These are phyloP conservation scores for Mycena alexandri DNA, from an alignment of 768 basidiomycete species.

Conservation along the genomic window DNA sequence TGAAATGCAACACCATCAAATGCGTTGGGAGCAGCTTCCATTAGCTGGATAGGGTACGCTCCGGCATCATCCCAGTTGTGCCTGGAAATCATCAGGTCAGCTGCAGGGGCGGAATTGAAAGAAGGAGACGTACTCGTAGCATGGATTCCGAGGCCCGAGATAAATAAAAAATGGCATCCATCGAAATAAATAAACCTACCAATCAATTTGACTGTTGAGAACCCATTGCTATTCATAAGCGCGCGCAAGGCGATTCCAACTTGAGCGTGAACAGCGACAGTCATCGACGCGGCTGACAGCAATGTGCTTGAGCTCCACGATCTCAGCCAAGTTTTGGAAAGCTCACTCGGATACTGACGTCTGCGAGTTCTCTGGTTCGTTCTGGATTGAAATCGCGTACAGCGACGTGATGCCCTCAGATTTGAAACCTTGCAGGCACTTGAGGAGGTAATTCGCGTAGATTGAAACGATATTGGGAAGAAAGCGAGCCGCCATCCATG, in stretches of 20 bases:
- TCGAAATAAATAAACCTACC: slow-evolving; percentile 48
- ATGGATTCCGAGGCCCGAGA: no score
- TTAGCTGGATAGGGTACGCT: slow-evolving; percentile 72
- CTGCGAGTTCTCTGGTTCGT: slow-evolving; percentile 69
- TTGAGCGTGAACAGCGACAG: slow-evolving; percentile 66
- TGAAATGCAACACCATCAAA: slow-evolving; percentile 80
- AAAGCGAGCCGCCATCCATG: slow-evolving; percentile 76
- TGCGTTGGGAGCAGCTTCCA: slow-evolving; percentile 67
- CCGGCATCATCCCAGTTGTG: slow-evolving; percentile 66
- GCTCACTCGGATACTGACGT: slow-evolving; percentile 71
- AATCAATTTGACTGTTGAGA: slow-evolving; percentile 70
- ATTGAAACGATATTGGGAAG: slow-evolving; percentile 55
- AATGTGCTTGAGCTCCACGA: background rate
- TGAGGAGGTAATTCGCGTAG: slow-evolving; percentile 77
- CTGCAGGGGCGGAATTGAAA: no score
- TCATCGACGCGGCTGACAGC: slow-evolving; percentile 60
- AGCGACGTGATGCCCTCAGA: slow-evolving; percentile 66
- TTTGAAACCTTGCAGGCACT: slow-evolving; percentile 77
- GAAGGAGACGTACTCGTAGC: no score
- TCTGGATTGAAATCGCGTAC: slow-evolving; percentile 77
- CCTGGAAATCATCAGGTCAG: no score
- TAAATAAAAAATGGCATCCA: no score
- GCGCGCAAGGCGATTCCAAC: slow-evolving; percentile 68
- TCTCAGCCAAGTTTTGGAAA: background rate
- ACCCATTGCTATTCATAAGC: slow-evolving; percentile 73